Conservation (phyloP, 495 filamentous ascomycete genomes). For the Cercophora samala region DNA sequence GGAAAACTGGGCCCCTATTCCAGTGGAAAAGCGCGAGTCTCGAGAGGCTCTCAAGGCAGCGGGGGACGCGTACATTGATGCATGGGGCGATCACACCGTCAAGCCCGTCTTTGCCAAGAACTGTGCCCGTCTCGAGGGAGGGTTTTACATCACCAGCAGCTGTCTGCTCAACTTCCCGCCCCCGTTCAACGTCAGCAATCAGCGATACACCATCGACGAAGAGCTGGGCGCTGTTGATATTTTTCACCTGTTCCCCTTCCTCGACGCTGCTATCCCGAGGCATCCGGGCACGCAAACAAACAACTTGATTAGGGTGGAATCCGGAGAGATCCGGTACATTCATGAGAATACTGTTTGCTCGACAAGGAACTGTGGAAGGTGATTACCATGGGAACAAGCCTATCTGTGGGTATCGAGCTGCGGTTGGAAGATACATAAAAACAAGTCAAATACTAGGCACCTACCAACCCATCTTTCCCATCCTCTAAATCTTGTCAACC, state of each 20-base stretch:
- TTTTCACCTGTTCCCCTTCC: constrained; percentile 37
- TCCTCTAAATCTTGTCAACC: background rate
- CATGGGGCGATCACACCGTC: constrained; percentile 31
- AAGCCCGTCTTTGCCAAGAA: constrained; percentile 31
- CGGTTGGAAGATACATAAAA: background rate
- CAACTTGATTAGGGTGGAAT: constrained; percentile 38
- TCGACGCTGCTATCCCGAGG: constrained; percentile 28
- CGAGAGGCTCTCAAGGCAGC: constrained; percentile 36
- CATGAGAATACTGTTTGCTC: constrained; percentile 31
- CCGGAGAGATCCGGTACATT: constrained; percentile 37
- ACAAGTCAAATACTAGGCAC: background rate
- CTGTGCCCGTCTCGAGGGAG: constrained; percentile 41
- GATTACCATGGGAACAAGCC: constrained; percentile 1
- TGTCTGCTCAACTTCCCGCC: constrained; percentile 38
- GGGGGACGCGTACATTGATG: constrained; percentile 38
- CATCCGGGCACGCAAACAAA: constrained; percentile 30
- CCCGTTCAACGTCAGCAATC: constrained; percentile 33
- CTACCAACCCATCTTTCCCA: too few species aligned
- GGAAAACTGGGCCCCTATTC: constrained; percentile 40
- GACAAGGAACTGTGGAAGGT: constrained; percentile 18
- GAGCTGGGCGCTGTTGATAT: constrained; percentile 36
- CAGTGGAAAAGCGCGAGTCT: constrained; percentile 30
- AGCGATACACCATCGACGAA: constrained; percentile 40
- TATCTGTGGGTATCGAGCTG: too few species aligned
- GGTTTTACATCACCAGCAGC: constrained; percentile 35